These are phyloP conservation scores for Rosa persica DNA, from an alignment of 306 rosid species.

Conservation along the genomic window DNA sequence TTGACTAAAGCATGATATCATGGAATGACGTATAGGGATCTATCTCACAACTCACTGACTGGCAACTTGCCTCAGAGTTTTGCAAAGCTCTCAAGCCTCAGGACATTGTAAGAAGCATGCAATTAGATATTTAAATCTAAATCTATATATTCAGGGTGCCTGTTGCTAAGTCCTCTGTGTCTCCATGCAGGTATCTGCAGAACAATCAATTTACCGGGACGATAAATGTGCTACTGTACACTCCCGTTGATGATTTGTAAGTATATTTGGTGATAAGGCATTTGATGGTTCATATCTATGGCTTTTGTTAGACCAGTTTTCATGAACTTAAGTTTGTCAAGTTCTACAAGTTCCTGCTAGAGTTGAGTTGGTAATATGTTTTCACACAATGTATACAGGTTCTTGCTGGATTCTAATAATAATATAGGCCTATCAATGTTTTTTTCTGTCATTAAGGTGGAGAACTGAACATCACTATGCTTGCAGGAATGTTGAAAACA, in stretches of 20 bases:
- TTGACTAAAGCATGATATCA: not conserved
- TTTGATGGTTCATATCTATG: not conserved
- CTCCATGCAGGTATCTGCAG: slow-evolving; percentile 60
- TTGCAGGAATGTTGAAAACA: slow-evolving; percentile 75
- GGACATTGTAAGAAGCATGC: slow-evolving; percentile 57
- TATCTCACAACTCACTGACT: slow-evolving; percentile 72
- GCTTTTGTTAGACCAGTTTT: not conserved
- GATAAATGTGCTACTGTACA: slow-evolving; percentile 59
- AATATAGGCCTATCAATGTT: too few species aligned
- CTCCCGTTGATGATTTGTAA: slow-evolving; percentile 76
- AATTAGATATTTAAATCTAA: not conserved
- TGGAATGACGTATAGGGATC: slow-evolving; percentile 59
- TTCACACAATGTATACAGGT: not conserved
- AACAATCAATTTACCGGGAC: slow-evolving; percentile 75
- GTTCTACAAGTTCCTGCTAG: not conserved
- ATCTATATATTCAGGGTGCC: not conserved
- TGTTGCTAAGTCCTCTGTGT: slow-evolving; percentile 26
- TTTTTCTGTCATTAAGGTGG: too few species aligned
- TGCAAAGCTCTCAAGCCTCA: slow-evolving; percentile 60
- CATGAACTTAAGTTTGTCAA: not conserved
- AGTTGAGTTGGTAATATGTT: not conserved
- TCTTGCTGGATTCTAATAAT: too few species aligned
- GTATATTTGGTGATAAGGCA: slow-evolving; percentile 19
- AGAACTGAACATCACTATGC: not conserved
- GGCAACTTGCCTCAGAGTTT: slow-evolving; percentile 84